phyloP scores from a whole-genome alignment of 139 green algal species.

The Chlamydomonas eustigma region DNA sequence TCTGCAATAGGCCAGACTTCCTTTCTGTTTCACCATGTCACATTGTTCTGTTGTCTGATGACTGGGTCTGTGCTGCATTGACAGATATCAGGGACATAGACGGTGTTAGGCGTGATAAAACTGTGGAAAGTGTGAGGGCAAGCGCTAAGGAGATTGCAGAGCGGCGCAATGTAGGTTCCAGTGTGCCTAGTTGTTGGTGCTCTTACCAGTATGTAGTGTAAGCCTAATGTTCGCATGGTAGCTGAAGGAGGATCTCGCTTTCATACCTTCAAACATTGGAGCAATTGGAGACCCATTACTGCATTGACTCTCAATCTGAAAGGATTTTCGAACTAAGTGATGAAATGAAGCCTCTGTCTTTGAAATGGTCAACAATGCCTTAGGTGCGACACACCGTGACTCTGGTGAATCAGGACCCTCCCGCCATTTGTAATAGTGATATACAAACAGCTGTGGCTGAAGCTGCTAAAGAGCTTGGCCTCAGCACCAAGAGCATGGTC shows the following conservation, averaged over 20 bases:
- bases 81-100: constrained; percentile 86
- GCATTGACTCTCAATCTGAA: too few relatives aligned
- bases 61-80: not conserved
- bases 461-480: constrained; percentile 52
- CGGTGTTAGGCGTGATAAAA: constrained; percentile 53
- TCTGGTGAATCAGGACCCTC: constrained; percentile 85
- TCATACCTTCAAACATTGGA: too few relatives aligned
- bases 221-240: too few relatives aligned
- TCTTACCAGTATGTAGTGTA: too few relatives aligned
- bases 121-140: constrained; percentile 53
- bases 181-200: too few relatives aligned
- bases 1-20: too few relatives aligned
- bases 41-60: not conserved
- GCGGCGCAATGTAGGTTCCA: constrained; percentile 38
- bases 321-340: too few relatives aligned
- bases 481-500: constrained; percentile 72
- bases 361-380: too few relatives aligned
- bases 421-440: constrained; percentile 58
- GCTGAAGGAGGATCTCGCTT: too few relatives aligned
- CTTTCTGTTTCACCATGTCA: too few relatives aligned
- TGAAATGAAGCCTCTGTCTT: too few relatives aligned
- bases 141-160: constrained; percentile 60
- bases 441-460: constrained; percentile 57
- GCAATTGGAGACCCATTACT: too few relatives aligned
- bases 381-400: not conserved